Percentiles rank a stretch among this genome's conserved stretches.
phyloP scores from a whole-genome alignment of 306 rosid species.

The Lathyrus aphaca region DNA sequence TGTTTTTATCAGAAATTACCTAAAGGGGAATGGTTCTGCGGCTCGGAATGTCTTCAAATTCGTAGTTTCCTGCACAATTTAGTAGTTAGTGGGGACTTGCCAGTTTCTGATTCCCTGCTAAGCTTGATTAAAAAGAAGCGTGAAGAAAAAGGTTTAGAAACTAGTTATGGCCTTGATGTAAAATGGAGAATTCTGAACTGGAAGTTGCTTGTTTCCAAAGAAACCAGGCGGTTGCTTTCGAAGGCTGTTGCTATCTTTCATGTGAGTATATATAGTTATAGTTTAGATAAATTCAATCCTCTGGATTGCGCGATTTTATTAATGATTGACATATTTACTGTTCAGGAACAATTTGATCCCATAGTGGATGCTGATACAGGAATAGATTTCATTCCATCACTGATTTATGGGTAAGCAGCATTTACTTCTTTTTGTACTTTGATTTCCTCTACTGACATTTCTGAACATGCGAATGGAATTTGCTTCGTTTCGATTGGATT shows the following conservation, averaged over 20 bases:
- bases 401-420: constrained; percentile 77
- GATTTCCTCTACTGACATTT: not conserved
- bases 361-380: constrained; percentile 61
- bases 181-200: constrained; percentile 81
- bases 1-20: constrained; percentile 67
- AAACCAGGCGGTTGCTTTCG: constrained; percentile 57
- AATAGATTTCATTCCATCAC: constrained; percentile 63
- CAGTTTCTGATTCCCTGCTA: constrained; percentile 55
- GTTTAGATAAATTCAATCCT: not conserved
- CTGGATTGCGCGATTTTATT: not conserved
- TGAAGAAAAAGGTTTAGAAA: constrained; percentile 43
- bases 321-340: not conserved
- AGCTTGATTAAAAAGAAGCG: constrained; percentile 54
- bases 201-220: constrained; percentile 50
- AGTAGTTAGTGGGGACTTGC: constrained; percentile 55
- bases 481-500: constrained; percentile 11
- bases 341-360: constrained; percentile 73
- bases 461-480: not conserved
- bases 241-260: constrained; percentile 66
- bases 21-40: constrained; percentile 75
- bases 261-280: constrained; percentile 50
- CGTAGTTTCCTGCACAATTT: constrained; percentile 52
- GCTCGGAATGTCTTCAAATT: constrained; percentile 51
- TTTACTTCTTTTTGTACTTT: not conserved
- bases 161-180: constrained; percentile 45